These are phyloP conservation scores for Ceratorhiza oryzae-sativae DNA, from an alignment of 1,284 basidiomycete species.

Conservation along the genomic window DNA sequence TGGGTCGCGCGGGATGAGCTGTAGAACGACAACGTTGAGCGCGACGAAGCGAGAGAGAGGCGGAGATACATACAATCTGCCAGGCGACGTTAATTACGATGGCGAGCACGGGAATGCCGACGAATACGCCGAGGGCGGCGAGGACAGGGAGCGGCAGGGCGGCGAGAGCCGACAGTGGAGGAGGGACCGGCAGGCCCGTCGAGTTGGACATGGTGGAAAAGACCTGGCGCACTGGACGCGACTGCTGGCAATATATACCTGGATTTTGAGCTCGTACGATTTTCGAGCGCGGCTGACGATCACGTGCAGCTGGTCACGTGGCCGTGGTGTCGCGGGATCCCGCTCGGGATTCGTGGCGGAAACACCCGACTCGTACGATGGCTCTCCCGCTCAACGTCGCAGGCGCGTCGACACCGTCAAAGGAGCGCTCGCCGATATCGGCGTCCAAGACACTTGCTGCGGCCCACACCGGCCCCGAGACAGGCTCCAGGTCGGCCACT, in stretches of 20 bases:
- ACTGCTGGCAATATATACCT: background rate
- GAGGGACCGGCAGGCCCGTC: conserved; percentile 14
- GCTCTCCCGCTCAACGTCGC: conserved; percentile 34
- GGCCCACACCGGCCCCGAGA: background rate
- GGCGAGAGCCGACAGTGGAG: background rate
- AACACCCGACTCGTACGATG: conserved; percentile 22
- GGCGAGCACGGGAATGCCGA: conserved; percentile 44
- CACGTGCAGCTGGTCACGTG: conserved; percentile 36
- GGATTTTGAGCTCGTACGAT: conserved; percentile 34
- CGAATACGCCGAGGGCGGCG: conserved; percentile 26
- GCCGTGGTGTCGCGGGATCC: conserved; percentile 4
- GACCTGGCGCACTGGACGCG: background rate
- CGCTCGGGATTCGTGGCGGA: background rate
- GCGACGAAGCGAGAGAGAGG: background rate
- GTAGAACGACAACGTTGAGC: conserved; percentile 7
- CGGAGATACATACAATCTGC: conserved; percentile 60
- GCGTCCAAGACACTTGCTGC: conserved; percentile 25
- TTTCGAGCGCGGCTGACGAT: conserved; percentile 34
- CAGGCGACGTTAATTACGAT: conserved; percentile 66
- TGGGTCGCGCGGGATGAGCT: conserved; percentile 65
- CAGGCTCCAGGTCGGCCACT: conserved; percentile 20
- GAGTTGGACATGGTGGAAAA: conserved; percentile 34
- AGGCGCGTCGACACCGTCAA: conserved; percentile 29
- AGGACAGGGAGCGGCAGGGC: conserved; percentile 15
- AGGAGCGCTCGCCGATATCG: conserved; percentile 35